phyloP scores from a whole-genome alignment of 805 yeast genomes.

The Candida piceae region DNA sequence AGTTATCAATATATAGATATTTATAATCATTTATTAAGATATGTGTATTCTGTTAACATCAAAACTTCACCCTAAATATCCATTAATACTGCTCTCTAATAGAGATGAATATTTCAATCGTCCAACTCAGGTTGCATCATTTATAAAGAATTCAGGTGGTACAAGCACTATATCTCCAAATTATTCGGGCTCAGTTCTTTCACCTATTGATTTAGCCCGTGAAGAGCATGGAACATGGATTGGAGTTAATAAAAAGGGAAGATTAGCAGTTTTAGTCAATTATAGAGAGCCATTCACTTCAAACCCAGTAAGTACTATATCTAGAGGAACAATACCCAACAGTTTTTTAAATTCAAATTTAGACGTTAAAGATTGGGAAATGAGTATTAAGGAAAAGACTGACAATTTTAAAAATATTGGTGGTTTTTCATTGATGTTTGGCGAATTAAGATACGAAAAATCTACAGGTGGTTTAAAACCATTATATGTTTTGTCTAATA shows the following conservation, averaged over 20 bases:
- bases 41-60: constrained; percentile 83
- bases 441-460: constrained; percentile 33
- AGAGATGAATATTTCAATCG: constrained; percentile 81
- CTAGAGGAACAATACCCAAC: constrained; percentile 44
- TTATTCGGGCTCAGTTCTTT: constrained; percentile 32
- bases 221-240: constrained; percentile 89
- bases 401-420: constrained; percentile 40
- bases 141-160: constrained; percentile 16
- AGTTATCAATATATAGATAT: no score
- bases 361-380: constrained; percentile 42
- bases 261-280: constrained; percentile 72
- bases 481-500: constrained; percentile 44
- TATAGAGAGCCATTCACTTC: constrained; percentile 45
- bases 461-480: constrained; percentile 27
- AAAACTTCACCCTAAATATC: constrained; percentile 64
- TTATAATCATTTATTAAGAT: no score
- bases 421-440: constrained; percentile 60
- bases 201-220: constrained; percentile 73
- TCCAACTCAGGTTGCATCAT: constrained; percentile 57
- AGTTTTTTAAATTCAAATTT: constrained; percentile 30
- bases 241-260: constrained; percentile 53
- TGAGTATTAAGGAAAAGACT: constrained; percentile 23
- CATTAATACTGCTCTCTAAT: constrained; percentile 73
- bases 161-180: not conserved
- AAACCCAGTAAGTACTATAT: constrained; percentile 22